These are phyloP conservation scores for Bryum argenteum DNA, from an alignment of 225 moss, liverwort and hornwort species.

Conservation along the genomic window DNA sequence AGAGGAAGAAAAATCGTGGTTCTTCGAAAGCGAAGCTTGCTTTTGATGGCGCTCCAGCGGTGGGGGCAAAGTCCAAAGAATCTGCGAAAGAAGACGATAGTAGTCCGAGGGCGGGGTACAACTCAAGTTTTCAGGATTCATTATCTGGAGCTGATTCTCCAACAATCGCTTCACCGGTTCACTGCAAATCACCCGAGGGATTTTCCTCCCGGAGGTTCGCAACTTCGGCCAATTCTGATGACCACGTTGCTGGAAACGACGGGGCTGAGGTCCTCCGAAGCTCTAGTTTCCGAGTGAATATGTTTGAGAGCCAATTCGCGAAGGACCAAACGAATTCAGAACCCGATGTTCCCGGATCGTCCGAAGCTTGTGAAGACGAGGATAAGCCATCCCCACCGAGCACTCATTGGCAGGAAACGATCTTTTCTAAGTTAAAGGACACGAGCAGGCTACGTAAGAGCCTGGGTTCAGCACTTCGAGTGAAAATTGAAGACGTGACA, in stretches of 20 bases:
- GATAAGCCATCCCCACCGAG: constrained; percentile 27
- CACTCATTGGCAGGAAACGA: constrained; percentile 37
- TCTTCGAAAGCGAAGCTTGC: constrained; percentile 52
- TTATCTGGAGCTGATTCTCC: constrained; percentile 38
- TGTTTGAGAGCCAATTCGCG: constrained; percentile 27
- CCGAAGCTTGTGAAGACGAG: constrained; percentile 26
- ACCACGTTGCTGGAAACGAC: constrained; percentile 25
- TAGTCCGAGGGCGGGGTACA: constrained; percentile 26
- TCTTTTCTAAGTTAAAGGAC: constrained; percentile 45
- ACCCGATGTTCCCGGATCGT: constrained; percentile 20
- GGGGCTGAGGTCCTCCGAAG: constrained; percentile 21
- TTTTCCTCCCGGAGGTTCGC: constrained; percentile 40
- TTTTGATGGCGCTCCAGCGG: constrained; percentile 30
- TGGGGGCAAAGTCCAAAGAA: constrained; percentile 20
- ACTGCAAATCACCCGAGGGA: constrained; percentile 57
- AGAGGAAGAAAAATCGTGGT: constrained; percentile 53
- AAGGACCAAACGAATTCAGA: constrained; percentile 27
- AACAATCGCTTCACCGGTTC: constrained; percentile 51
- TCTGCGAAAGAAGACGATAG: constrained; percentile 18
- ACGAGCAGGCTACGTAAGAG: constrained; percentile 64
- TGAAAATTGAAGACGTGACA: constrained; percentile 52
- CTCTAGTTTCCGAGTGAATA: constrained; percentile 34
- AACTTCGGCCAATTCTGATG: constrained; percentile 32
- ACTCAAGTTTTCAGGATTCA: constrained; percentile 19
- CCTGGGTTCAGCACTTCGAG: constrained; percentile 71